These are phyloP conservation scores for Metschnikowia continentalis DNA, from an alignment of 805 yeast genomes.

Conservation along the genomic window DNA sequence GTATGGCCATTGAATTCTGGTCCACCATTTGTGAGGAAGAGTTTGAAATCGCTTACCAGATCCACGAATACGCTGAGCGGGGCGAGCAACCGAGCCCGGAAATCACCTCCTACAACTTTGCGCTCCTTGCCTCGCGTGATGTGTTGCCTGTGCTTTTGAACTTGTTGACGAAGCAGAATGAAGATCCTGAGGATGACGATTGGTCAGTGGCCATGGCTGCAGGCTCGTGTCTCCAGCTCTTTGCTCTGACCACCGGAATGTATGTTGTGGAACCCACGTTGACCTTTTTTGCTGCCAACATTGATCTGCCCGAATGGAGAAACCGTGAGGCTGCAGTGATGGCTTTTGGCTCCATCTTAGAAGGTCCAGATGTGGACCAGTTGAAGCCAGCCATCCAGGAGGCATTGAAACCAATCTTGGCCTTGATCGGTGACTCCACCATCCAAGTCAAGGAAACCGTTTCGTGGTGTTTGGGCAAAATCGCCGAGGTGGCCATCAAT, in stretches of 20 bases:
- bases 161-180: conserved; percentile 82
- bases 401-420: conserved; percentile 77
- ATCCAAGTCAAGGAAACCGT: conserved; percentile 94
- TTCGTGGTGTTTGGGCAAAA: conserved; percentile 97
- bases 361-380: conserved; percentile 81
- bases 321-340: conserved; percentile 94
- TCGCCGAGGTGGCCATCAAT: conserved; percentile 79
- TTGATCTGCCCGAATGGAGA: conserved; percentile 64
- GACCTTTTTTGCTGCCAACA: conserved; percentile 74
- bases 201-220: conserved; percentile 99
- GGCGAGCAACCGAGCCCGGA: conserved; percentile 33
- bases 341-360: conserved; percentile 97
- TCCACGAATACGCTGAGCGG: conserved; percentile 50
- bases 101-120: conserved; percentile 69
- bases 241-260: conserved; percentile 86
- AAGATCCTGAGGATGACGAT: conserved; percentile 90
- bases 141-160: conserved; percentile 83
- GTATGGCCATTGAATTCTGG: conserved; percentile 99
- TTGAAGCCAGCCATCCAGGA: conserved; percentile 66
- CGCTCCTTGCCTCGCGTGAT: conserved; percentile 75
- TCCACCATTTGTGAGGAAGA: conserved; percentile 99
- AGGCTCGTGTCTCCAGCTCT: conserved; percentile 91
- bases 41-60: conserved; percentile 68
- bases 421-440: conserved; percentile 66
- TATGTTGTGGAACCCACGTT: conserved; percentile 83